phyloP scores from a whole-genome alignment of 2,329 filamentous ascomycete genomes.

The Pseudogymnoascus sp. region DNA sequence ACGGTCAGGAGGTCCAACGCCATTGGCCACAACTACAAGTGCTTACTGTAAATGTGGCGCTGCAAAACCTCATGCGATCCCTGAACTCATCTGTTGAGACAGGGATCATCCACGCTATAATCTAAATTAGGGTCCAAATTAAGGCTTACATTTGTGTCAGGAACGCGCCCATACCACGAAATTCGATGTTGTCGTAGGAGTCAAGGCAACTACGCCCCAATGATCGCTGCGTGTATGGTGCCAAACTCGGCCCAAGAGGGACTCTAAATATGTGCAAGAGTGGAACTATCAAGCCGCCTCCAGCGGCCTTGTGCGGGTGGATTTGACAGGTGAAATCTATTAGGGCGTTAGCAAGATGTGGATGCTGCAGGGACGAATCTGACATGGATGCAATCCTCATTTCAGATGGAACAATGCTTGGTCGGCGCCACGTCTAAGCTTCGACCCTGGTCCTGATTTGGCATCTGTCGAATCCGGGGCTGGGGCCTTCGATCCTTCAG shows the following conservation, averaged over 20 bases:
- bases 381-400: conserved; percentile 7
- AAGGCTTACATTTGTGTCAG: neutral
- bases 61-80: neutral
- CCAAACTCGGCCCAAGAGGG: neutral
- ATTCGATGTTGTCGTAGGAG: neutral
- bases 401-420: neutral
- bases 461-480: neutral
- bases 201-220: neutral
- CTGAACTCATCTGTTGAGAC: neutral
- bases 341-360: neutral
- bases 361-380: neutral
- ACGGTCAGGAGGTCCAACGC: neutral
- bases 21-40: neutral
- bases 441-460: neutral
- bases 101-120: neutral
- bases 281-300: neutral
- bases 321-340: neutral
- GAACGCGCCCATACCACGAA: neutral
- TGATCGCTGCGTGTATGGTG: neutral
- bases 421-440: neutral
- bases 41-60: neutral
- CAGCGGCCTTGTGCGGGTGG: neutral
- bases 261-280: neutral
- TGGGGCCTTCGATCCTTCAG: neutral
- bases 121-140: conserved; percentile 5